phyloP scores from a whole-genome alignment of 352 stramenopile genomes.

The Sclerospora graminicola region DNA sequence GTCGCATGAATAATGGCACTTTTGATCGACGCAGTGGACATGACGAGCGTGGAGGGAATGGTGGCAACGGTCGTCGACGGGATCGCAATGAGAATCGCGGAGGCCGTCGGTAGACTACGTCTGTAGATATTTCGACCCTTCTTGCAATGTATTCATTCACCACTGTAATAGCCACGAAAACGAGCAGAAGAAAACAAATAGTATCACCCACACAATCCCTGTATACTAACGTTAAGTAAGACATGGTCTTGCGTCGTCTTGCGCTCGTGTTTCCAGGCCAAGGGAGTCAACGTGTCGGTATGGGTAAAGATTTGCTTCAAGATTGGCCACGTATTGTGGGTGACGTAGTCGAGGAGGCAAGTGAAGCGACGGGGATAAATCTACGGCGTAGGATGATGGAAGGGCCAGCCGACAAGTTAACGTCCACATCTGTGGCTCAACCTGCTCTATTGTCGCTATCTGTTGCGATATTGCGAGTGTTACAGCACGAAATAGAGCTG shows the following conservation, averaged over 20 bases:
- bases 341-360: conserved; percentile 66
- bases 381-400: conserved; percentile 48
- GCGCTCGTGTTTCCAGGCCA: conserved; percentile 81
- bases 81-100: conserved; percentile 30
- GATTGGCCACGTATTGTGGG: conserved; percentile 48
- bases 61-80: conserved; percentile 17
- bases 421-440: conserved; percentile 61
- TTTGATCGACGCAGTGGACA: conserved; percentile 13
- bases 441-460: conserved; percentile 75
- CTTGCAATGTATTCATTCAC: conserved; percentile 6
- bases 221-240: background rate
- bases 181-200: conserved; percentile 11
- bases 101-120: conserved; percentile 30
- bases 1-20: conserved; percentile 10
- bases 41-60: conserved; percentile 17
- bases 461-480: conserved; percentile 56
- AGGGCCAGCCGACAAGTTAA: conserved; percentile 49
- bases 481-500: conserved; percentile 53
- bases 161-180: conserved; percentile 2
- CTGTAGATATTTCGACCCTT: conserved; percentile 2
- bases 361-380: conserved; percentile 55
- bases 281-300: conserved; percentile 72
- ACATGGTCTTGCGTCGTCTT: conserved; percentile 26
- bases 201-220: background rate
- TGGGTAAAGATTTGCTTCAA: conserved; percentile 63